Evolutionary conservation across 2,329 filamentous ascomycete species (phyloP), one percentile per base, ranked within the genome.

Genomic region (Trichoderma cornu-damae): DNA sequence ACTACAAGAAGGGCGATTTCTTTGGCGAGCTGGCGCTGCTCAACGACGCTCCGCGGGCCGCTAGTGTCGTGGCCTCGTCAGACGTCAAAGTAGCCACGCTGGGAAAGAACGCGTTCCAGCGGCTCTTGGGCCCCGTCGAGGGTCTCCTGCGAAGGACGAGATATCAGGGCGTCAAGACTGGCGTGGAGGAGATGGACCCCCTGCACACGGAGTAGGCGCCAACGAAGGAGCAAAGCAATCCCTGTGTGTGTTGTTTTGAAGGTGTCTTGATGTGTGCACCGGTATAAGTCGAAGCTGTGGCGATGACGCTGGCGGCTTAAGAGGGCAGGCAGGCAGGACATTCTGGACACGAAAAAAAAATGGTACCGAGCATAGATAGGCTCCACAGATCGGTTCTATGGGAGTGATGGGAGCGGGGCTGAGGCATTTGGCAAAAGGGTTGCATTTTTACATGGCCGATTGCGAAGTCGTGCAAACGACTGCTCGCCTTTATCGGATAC

Each of bases 1-100:
- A 84, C 54, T 97, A 97, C 73, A 81, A 79, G 62, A 94, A 96
- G 73, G 94, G 94, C 28, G 94, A 96, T 68, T 99, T 94, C 77
- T 99, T 99, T 74, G 94, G 94, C 61, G 94, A 99, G 75, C 79
- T 99, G 60, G 94, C 94, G 6, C 75, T 99, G 68, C 79, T 97
- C 64, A 95, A 97, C 65, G 93, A 99, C 69, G 89, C 90, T 55
- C 94, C 94, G 7, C 86, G 94, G 68, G 93, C 93, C 35, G 94
- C 94, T 50, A 96, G 88, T 64, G 85, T 99, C 52, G 78, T 95
- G 46, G 89, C 89, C 66, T 81, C 84, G 71, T 89, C 88, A 6
- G 89, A 96, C 61, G 88, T 96, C 70, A 97, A 96, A 77, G 90
- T 97, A 50, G 94, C 93, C 4, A 90, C 87, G 48, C 78, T 99